phyloP scores from a whole-genome alignment of 2,329 filamentous ascomycete species.

The Aspergillus puulaauensis region DNA sequence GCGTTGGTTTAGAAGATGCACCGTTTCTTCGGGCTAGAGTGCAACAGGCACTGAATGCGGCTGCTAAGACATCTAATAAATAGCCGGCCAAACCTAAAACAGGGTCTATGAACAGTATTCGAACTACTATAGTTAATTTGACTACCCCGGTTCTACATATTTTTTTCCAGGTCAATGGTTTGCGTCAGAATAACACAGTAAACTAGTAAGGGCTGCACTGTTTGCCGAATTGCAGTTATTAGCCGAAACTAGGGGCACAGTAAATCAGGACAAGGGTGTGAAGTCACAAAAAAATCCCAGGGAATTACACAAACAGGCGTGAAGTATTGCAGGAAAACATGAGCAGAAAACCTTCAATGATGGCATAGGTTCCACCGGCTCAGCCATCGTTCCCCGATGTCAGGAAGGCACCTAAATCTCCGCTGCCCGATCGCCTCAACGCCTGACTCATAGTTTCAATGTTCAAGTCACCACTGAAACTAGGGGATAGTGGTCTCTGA shows the following conservation, averaged over 20 bases:
- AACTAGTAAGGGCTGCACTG: not conserved
- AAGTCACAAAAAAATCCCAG: not conserved
- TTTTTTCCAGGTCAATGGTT: not conserved
- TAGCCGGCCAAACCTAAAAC: conserved; percentile 10
- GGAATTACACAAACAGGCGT: not conserved
- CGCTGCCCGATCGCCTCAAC: conserved; percentile 77
- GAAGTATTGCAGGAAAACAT: not conserved
- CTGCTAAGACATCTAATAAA: conserved; percentile 29
- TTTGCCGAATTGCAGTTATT: not conserved
- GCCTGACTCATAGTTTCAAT: conserved; percentile 95
- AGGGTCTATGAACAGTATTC: not conserved
- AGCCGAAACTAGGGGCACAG: not conserved
- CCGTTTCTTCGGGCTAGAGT: conserved; percentile 65
- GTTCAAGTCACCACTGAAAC: conserved; percentile 67
- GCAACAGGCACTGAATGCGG: conserved; percentile 65
- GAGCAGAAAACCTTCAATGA: not conserved
- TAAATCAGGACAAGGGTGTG: not conserved
- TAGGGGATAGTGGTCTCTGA: conserved; percentile 52
- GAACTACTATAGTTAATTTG: not conserved
- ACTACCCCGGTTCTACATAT: not conserved
- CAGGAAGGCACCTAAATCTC: conserved; percentile 59
- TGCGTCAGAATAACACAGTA: not conserved
- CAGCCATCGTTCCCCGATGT: not conserved
- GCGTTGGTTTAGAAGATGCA: conserved; percentile 83
- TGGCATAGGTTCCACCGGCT: not conserved